phyloP scores from a whole-genome alignment of 2,329 filamentous ascomycete species.

The Fusarium miscanthi region DNA sequence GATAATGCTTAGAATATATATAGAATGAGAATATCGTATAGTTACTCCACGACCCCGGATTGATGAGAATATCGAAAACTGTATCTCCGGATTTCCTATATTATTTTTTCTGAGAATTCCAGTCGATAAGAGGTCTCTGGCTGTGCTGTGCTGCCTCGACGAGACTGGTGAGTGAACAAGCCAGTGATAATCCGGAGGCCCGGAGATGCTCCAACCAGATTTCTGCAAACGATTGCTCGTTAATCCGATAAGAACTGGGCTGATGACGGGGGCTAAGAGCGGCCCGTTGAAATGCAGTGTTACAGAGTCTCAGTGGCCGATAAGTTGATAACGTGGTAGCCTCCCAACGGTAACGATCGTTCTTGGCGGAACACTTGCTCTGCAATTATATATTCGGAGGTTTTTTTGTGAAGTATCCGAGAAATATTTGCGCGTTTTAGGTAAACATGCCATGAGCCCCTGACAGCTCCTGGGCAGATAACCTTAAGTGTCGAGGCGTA shows the following conservation, averaged over 20 bases:
- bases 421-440: not conserved
- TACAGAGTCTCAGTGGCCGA: conserved; percentile 23
- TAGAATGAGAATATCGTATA: conserved; percentile 21
- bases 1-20: conserved; percentile 35
- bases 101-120: conserved; percentile 19
- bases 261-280: conserved; percentile 27
- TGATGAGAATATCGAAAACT: conserved; percentile 5
- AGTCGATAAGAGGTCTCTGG: conserved; percentile 33
- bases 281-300: conserved; percentile 26
- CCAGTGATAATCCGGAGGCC: conserved; percentile 37
- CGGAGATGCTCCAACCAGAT: conserved; percentile 41
- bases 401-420: not conserved
- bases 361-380: not conserved
- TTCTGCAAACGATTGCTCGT: conserved; percentile 4
- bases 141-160: conserved; percentile 25
- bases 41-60: not conserved
- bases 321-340: conserved; percentile 12
- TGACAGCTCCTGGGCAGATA: not conserved
- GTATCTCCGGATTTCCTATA: conserved; percentile 44
- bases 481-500: not conserved
- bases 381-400: not conserved
- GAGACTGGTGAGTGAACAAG: conserved; percentile 14
- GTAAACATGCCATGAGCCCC: not conserved
- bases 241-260: conserved; percentile 42
- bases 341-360: not conserved